phyloP scores from a whole-genome alignment of 78 protist species.

The Bodo saltans region DNA sequence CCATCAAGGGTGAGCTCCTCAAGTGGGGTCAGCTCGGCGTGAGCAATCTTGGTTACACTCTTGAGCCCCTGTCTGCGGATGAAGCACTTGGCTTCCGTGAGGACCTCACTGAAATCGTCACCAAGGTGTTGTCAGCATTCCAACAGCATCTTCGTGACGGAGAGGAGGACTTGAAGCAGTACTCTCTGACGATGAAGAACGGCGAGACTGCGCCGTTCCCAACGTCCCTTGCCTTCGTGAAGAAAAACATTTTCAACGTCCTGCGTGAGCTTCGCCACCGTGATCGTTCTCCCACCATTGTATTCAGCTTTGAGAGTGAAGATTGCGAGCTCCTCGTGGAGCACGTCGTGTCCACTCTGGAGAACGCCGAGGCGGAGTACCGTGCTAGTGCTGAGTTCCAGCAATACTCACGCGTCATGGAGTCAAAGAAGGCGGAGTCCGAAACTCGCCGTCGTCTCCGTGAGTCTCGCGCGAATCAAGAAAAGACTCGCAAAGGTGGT shows the following conservation, averaged over 20 bases:
- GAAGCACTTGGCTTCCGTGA: too few relatives aligned
- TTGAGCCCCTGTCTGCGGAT: too few relatives aligned
- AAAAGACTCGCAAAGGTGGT: background rate
- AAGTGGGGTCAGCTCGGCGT: background rate
- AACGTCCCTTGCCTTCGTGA: background rate
- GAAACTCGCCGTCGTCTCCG: too few relatives aligned
- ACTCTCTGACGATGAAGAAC: background rate
- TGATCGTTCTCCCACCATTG: background rate
- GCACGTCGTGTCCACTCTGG: background rate
- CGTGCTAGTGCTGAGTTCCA: background rate
- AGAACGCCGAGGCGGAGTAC: slow-evolving; percentile 1
- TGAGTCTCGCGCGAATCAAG: background rate
- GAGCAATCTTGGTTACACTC: background rate
- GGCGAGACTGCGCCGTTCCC: background rate
- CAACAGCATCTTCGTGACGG: too few relatives aligned
- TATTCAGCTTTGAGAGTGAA: slow-evolving; percentile 4
- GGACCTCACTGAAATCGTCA: too few relatives aligned
- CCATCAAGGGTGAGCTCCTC: background rate
- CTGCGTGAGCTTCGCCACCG: background rate
- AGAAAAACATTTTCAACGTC: background rate
- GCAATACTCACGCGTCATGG: background rate
- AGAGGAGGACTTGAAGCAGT: too few relatives aligned
- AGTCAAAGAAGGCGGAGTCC: background rate
- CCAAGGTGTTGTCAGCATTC: too few relatives aligned
- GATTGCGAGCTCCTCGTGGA: background rate